These are phyloP conservation scores for Hypoxylon rubiginosum DNA, from an alignment of 2,329 filamentous ascomycete genomes.

Conservation along the genomic window DNA sequence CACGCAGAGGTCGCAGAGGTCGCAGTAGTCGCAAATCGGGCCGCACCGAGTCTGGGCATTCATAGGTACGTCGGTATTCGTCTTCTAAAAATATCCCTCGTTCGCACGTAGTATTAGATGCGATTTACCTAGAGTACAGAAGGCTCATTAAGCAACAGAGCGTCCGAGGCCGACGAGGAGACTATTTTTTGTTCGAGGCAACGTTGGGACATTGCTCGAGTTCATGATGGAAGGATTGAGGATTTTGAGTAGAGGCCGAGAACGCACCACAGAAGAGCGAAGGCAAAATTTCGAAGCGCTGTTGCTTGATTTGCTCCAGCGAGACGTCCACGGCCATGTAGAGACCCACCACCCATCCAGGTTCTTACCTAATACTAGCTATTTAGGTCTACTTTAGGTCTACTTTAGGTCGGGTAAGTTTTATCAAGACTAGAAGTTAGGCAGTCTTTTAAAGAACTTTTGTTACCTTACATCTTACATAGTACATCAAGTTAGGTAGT, in stretches of 20 bases:
- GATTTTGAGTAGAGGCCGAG: conserved; percentile 25
- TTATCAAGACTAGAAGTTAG: background rate
- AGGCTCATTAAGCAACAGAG: conserved; percentile 21
- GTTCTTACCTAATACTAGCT: conserved; percentile 26
- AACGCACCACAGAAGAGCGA: conserved; percentile 34
- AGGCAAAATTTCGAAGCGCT: conserved; percentile 32
- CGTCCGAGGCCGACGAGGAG: conserved; percentile 30
- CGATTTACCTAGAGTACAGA: conserved; percentile 17
- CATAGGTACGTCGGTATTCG: conserved; percentile 32
- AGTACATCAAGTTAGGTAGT: no score
- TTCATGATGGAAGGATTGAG: conserved; percentile 36
- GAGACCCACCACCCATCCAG: conserved; percentile 29
- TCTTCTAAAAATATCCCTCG: conserved; percentile 19
- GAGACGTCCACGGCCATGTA: conserved; percentile 22
- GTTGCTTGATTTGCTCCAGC: conserved; percentile 36
- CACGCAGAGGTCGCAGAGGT: background rate
- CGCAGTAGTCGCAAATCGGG: conserved; percentile 31
- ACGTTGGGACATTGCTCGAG: conserved; percentile 34
- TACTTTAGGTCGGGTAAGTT: conserved; percentile 13
- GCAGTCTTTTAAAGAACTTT: background rate
- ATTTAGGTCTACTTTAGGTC: background rate
- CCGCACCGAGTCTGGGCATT: conserved; percentile 28
- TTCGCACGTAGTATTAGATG: conserved; percentile 2
- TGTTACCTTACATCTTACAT: background rate
- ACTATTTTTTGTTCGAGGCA: conserved; percentile 28